Percentiles rank a stretch among this genome's conserved stretches.
Conservation (phyloP, 192 early-diverging fungal species). For the Coemansia sp. region DNA sequence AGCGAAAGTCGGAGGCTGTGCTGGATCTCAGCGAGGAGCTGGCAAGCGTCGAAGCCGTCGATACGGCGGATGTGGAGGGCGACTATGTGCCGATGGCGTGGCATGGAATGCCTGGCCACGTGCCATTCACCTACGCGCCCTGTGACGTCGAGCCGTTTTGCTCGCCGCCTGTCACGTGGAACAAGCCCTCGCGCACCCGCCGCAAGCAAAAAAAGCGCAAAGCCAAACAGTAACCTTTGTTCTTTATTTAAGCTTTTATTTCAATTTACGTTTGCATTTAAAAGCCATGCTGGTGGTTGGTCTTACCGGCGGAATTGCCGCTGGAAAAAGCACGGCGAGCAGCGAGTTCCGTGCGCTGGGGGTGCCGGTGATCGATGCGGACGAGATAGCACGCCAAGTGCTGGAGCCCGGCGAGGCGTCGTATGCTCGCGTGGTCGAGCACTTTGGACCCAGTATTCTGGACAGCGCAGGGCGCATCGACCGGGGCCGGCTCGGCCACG, state of each 20-base stretch:
- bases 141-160: constrained; percentile 19
- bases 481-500: constrained; percentile 71
- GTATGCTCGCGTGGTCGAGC: constrained; percentile 67
- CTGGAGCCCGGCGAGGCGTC: constrained; percentile 75
- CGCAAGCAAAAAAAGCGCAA: constrained; percentile 7
- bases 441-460: constrained; percentile 75
- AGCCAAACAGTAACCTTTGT: constrained; percentile 1
- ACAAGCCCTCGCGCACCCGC: neutral
- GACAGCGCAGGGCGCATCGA: constrained; percentile 60
- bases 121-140: constrained; percentile 46
- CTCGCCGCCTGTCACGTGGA: constrained; percentile 7
- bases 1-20: constrained; percentile 10
- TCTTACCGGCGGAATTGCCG: constrained; percentile 93
- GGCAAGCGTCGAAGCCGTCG: neutral
- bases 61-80: constrained; percentile 21
- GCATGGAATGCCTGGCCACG: constrained; percentile 28
- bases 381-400: constrained; percentile 82
- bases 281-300: constrained; percentile 77
- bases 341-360: constrained; percentile 55
- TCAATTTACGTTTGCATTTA: neutral
- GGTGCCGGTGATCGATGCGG: constrained; percentile 88
- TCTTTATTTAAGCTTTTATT: neutral
- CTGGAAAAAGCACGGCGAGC: constrained; percentile 88
- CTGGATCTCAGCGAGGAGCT: constrained; percentile 37
- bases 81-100: constrained; percentile 45